These are phyloP conservation scores for Trichoderma atroviride DNA, from an alignment of 2,329 filamentous ascomycete genomes.

Conservation along the genomic window DNA sequence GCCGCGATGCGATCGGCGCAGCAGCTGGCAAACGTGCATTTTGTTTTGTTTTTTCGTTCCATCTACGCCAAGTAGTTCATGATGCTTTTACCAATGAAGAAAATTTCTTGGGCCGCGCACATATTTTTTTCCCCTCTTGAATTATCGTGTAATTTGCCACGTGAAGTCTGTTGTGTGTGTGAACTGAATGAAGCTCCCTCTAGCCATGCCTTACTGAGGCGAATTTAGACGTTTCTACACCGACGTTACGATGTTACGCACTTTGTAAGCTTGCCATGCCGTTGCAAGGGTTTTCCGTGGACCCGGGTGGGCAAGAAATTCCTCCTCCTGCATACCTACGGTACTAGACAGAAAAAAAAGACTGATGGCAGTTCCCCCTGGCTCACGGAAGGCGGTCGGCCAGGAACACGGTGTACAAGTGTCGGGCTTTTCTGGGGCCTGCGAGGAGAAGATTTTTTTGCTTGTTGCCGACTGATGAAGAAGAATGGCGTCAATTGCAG, in stretches of 20 bases:
- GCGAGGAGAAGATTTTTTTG: background rate
- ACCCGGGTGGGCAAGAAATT: background rate
- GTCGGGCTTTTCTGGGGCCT: background rate
- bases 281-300: conserved; percentile 6
- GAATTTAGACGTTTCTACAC: background rate
- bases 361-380: conserved; percentile 6
- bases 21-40: conserved; percentile 10
- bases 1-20: conserved; percentile 16
- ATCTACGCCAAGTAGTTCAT: conserved; percentile 22
- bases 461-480: background rate
- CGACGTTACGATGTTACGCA: conserved; percentile 8
- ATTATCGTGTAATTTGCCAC: background rate
- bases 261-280: background rate
- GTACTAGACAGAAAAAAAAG: background rate
- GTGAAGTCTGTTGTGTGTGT: conserved; percentile 5
- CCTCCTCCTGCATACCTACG: conserved; percentile 1
- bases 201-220: too few species aligned
- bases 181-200: background rate
- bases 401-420: conserved; percentile 20
- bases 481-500: background rate
- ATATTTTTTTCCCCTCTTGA: background rate
- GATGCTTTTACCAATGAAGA: conserved; percentile 25
- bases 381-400: conserved; percentile 18
- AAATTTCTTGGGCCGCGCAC: background rate
- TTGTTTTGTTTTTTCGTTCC: background rate